Conservation (phyloP, 2,329 filamentous ascomycete species). For the Clonostachys rhizophaga region DNA sequence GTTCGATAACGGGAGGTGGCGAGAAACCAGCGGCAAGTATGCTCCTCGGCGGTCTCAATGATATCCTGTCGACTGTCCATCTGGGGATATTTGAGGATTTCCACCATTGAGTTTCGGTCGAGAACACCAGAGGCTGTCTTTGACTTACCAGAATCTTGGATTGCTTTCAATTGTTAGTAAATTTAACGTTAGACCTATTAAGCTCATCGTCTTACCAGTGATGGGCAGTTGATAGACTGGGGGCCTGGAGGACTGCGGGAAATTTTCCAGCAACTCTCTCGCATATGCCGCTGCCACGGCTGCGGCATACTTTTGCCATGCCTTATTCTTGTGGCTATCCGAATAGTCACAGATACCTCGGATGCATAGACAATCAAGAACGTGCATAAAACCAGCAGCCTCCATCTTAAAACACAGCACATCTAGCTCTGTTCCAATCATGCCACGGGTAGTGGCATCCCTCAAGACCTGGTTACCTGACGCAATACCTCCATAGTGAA, state of each 20-base stretch:
- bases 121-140: neutral
- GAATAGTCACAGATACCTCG: conserved; percentile 24
- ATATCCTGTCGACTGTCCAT: conserved; percentile 6
- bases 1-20: conserved; percentile 1
- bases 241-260: neutral
- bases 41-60: conserved; percentile 5
- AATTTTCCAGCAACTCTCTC: conserved; percentile 3
- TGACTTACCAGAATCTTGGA: too few species aligned
- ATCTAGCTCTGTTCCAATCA: conserved; percentile 19
- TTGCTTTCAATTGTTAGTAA: too few species aligned
- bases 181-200: too few species aligned
- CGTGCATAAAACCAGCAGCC: conserved; percentile 11
- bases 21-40: conserved; percentile 11
- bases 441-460: conserved; percentile 14
- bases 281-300: conserved; percentile 15
- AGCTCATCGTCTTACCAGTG: too few species aligned
- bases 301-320: conserved; percentile 16
- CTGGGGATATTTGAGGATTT: conserved; percentile 5
- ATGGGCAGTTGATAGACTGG: too few species aligned
- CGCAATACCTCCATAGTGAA: conserved; percentile 26
- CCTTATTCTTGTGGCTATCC: conserved; percentile 18
- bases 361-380: conserved; percentile 21
- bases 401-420: conserved; percentile 1
- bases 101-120: conserved; percentile 1
- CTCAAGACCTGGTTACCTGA: conserved; percentile 26